phyloP scores from a whole-genome alignment of 805 yeast genomes.

The Hagleromyces aurorensis region DNA sequence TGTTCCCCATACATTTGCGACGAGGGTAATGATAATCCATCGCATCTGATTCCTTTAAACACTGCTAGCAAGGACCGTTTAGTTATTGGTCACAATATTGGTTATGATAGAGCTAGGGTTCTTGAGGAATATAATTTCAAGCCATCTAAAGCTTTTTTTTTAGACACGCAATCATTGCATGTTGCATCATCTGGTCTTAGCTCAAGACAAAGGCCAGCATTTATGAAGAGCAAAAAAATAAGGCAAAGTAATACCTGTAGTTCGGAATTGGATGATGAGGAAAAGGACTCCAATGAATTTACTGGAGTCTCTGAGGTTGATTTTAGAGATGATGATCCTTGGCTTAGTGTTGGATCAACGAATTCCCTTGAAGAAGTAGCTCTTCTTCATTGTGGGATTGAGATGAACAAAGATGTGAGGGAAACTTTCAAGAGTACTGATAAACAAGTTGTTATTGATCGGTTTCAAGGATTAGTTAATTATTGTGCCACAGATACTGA shows the following conservation, averaged over 20 bases:
- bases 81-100: constrained; percentile 83
- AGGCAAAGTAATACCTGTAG: constrained; percentile 10
- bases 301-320: not conserved
- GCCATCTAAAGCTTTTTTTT: constrained; percentile 62
- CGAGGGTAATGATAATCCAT: constrained; percentile 36
- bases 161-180: constrained; percentile 92
- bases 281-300: constrained; percentile 14
- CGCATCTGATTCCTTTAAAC: constrained; percentile 75
- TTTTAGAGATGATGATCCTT: constrained; percentile 54
- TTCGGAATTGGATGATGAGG: constrained; percentile 6
- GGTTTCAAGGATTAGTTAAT: constrained; percentile 52
- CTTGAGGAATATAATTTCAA: constrained; percentile 70
- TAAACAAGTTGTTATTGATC: constrained; percentile 43
- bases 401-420: constrained; percentile 58
- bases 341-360: constrained; percentile 71
- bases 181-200: constrained; percentile 88
- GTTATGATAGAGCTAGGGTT: constrained; percentile 84
- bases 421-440: constrained; percentile 53
- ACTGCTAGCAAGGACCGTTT: constrained; percentile 42
- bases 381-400: constrained; percentile 61
- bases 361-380: constrained; percentile 80
- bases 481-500: constrained; percentile 85
- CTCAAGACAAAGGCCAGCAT: constrained; percentile 77
- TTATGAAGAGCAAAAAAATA: constrained; percentile 49
- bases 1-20: constrained; percentile 74